Base-by-base conservation (phyloP, 164 flowering plant genomes). In the Saururus chinensis region DNA sequence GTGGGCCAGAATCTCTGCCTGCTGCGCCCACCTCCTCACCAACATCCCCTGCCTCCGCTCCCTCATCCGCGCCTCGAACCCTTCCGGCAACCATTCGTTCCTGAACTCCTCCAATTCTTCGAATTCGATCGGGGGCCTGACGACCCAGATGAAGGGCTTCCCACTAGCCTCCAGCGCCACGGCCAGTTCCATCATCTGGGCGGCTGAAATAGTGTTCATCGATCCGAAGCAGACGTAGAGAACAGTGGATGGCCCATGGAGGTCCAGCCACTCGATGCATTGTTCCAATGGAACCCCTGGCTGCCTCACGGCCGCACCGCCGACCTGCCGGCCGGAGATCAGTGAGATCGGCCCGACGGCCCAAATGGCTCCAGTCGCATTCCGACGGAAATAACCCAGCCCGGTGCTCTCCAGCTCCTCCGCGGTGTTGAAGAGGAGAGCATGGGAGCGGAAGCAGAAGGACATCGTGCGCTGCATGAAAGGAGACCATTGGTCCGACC, bases 201-300 rank as follows among this genome's bases (percentile, higher is more conserved):
- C 60, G 0, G 74, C 45, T 0, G 80, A 68, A 51, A 84, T 77
- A 0, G 82, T 71, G 77, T 76, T 81, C 60, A 73, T 72, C 11
- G 89, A 84, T 17, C 89, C 89, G 56, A 86, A 86, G 0, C 78
- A 78, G 7, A 84, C 48, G 68, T 78, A 84, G 0, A 86, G 53
- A 0, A 86, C 92, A 1, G 87, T 81, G 13, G 65, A 66, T 7
- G 40, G 17, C 0, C 76, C 72, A 41, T 82, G 82, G 17, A 58
- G 7, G 25, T 81, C 76, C 0, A 86, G 75, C 84, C 84, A 86
- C 10, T 70, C 45, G 16, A 48, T 41, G 70, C 77, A 72, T 11
- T 4, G 0, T 4, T 73, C 74, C 0, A 55, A 0, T 8, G 66
- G 35, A 48, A 69, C 48, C 8, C 70, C 71, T 1, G 60, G 20